Evolutionary conservation across 495 filamentous ascomycete species (phyloP).

Genomic region (Parmelia sp.): DNA sequence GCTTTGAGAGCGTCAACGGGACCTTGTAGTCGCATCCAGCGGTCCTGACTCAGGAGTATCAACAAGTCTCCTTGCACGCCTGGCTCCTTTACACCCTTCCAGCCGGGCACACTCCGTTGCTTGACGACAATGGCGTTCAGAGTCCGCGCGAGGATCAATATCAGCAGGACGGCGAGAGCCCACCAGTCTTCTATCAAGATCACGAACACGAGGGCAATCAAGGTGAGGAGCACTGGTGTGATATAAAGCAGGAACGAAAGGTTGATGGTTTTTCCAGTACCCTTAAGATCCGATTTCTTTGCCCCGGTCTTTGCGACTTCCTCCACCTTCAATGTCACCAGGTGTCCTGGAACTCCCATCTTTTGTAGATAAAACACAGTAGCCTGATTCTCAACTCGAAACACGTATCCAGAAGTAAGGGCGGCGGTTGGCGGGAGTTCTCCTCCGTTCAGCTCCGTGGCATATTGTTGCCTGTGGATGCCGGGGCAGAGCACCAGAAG

Average conservation of each 20-base stretch:
- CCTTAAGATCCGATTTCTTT: neutral
- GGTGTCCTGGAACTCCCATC: constrained; percentile 40
- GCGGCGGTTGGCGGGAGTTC: constrained; percentile 28
- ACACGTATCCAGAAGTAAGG: constrained; percentile 37
- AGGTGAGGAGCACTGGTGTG: constrained; percentile 36
- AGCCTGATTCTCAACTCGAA: constrained; percentile 49
- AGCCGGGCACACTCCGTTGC: constrained; percentile 34
- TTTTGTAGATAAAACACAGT: constrained; percentile 46
- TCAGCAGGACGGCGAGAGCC: constrained; percentile 39
- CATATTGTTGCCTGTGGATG: constrained; percentile 53
- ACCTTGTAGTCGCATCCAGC: constrained; percentile 47
- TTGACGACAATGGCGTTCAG: constrained; percentile 51
- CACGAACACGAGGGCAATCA: constrained; percentile 31
- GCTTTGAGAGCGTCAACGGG: constrained; percentile 50
- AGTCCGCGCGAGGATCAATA: constrained; percentile 45
- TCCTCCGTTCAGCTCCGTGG: constrained; percentile 34
- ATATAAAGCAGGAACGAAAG: constrained; percentile 20
- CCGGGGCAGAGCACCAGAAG: constrained; percentile 51
- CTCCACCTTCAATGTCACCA: constrained; percentile 42
- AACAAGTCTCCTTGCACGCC: constrained; percentile 36
- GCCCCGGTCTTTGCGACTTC: neutral
- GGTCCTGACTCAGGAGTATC: constrained; percentile 36
- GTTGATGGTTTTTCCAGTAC: neutral
- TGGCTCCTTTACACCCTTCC: constrained; percentile 36
- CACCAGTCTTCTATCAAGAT: constrained; percentile 44